Base-by-base conservation (phyloP, 176 grass and related monocot species). In the Musa beccarii region DNA sequence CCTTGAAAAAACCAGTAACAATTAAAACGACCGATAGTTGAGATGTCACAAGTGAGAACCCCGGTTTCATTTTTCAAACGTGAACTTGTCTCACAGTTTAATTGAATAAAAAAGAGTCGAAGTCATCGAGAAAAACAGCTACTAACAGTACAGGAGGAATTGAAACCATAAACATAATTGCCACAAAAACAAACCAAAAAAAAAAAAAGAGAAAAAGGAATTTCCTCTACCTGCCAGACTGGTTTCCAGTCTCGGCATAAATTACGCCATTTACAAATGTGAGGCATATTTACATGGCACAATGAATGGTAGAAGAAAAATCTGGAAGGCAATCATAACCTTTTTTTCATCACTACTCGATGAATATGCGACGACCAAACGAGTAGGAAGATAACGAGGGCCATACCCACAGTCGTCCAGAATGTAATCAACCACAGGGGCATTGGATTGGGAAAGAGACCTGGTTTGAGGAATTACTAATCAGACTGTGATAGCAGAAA, bases 361-460 rank as follows among this genome's bases (percentile, higher is more conserved):
- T 94, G 88, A 87, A 81, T 90, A 69, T 94, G 89, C 80, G 79
- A 94, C 10, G 86, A 81, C 95, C 95, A 99, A 50, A 79, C 73
- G 66, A 94, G 81, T 79, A 96, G 82, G 54, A 90, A 94, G 62
- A 89, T 75, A 55, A 52, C 11, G 11, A 94, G 86, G 54, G 81
- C 51, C 59, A 59, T 71, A n/a, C 81, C 83, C 21, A 84, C 81
- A 11, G 69, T 69, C 15, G 81, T 84, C 95, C 95, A 99, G 59
- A 87, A 79, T 61, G 86, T 78, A 65, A 99, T 76, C 74, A 99
- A 72, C 84, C 84, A 91, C 49, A 69, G 83, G 1, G 95, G 95
- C 95, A 99, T 99, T 11, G 84, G 84, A 66, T 85, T 92, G 0
- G 95, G 95, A 63, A 99, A 99, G 10, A 99, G 86, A 75, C 95